Conservation (phyloP, 495 filamentous ascomycete species). For the Polyplosphaeria fusca region DNA sequence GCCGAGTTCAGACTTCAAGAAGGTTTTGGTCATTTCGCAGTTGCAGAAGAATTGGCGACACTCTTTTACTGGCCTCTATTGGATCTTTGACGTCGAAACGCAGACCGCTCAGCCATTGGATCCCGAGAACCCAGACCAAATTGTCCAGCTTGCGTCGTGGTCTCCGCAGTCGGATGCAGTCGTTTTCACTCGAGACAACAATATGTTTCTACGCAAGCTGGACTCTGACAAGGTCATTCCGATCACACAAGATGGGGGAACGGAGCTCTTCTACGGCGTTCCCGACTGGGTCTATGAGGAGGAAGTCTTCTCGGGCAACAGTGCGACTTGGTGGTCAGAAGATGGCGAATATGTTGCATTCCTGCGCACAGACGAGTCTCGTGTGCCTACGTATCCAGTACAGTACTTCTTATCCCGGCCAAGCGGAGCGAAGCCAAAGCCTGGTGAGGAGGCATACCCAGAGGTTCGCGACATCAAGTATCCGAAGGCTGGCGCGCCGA, state of each 20-base stretch:
- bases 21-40: slow-evolving; percentile 74
- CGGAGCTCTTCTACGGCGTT: slow-evolving; percentile 89
- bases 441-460: slow-evolving; percentile 83
- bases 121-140: slow-evolving; percentile 59
- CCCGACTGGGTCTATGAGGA: slow-evolving; percentile 99
- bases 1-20: slow-evolving; percentile 80
- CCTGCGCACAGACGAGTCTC: slow-evolving; percentile 85
- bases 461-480: slow-evolving; percentile 93
- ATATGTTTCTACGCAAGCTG: slow-evolving; percentile 77
- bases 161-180: slow-evolving; percentile 81
- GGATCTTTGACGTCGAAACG: slow-evolving; percentile 86
- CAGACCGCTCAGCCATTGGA: slow-evolving; percentile 78
- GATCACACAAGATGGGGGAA: slow-evolving; percentile 82
- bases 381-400: slow-evolving; percentile 88
- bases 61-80: slow-evolving; percentile 80
- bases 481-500: slow-evolving; percentile 91
- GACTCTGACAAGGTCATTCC: slow-evolving; percentile 57
- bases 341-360: slow-evolving; percentile 88
- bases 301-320: slow-evolving; percentile 79
- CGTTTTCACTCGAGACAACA: slow-evolving; percentile 82
- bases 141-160: slow-evolving; percentile 85
- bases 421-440: slow-evolving; percentile 65
- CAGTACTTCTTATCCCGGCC: slow-evolving; percentile 90
- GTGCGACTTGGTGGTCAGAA: slow-evolving; percentile 88
- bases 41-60: slow-evolving; percentile 77